Conservation (phyloP, 2,329 filamentous ascomycete genomes). For the Hymenoscyphus scutula region DNA sequence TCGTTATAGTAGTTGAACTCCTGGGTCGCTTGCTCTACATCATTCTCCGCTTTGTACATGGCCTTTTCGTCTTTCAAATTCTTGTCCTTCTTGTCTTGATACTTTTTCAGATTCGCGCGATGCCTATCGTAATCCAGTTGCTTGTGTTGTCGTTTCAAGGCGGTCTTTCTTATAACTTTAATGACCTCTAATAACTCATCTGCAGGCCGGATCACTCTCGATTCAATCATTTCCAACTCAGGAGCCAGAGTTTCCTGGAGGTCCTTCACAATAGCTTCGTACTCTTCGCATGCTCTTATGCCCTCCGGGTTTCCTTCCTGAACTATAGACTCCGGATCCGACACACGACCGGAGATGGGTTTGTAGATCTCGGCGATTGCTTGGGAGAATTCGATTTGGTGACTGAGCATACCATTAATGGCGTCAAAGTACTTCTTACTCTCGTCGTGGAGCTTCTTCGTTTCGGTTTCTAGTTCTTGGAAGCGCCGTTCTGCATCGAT, state of each 20-base stretch:
- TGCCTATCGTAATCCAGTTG: conserved; percentile 94
- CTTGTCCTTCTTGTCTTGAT: conserved; percentile 97
- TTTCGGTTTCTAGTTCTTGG: conserved; percentile 89
- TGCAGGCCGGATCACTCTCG: conserved; percentile 83
- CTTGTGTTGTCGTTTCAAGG: conserved; percentile 92
- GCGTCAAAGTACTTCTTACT: conserved; percentile 96
- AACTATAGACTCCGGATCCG: conserved; percentile 81
- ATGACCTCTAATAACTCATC: conserved; percentile 93
- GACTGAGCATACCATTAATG: conserved; percentile 95
- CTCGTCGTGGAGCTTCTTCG: conserved; percentile 95
- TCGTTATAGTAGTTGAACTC: conserved; percentile 99
- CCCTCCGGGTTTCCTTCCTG: conserved; percentile 88
- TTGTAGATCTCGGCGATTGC: conserved; percentile 97
- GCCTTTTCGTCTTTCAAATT: conserved; percentile 96
- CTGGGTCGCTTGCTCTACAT: conserved; percentile 86
- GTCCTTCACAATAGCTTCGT: conserved; percentile 86
- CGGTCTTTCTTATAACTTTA: conserved; percentile 89
- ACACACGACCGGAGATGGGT: conserved; percentile 92
- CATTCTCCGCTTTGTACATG: conserved; percentile 90
- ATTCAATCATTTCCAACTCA: conserved; percentile 97
- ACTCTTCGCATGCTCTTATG: conserved; percentile 93
- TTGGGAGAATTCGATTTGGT: conserved; percentile 98
- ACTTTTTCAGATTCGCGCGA: conserved; percentile 79
- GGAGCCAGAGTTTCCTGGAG: conserved; percentile 84
- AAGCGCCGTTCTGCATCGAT: conserved; percentile 93